Percentiles rank a stretch among this genome's conserved stretches.
Evolutionary conservation across 441 rosid genomes (phyloP).

Genomic region (Jatropha podagrica): DNA sequence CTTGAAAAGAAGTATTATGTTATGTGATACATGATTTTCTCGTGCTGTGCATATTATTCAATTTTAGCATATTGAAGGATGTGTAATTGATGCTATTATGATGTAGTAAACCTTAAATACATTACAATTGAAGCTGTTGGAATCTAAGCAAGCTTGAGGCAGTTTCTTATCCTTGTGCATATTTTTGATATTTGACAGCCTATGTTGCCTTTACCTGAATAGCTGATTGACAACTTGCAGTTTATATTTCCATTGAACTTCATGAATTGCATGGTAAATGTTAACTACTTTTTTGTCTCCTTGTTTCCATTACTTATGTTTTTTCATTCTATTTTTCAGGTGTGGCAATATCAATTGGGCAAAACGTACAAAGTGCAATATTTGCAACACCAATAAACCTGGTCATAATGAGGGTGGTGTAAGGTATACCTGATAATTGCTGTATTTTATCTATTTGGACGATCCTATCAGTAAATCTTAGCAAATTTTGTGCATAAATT

Average conservation of each 20-base stretch:
- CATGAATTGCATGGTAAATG: background rate
- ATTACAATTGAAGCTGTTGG: background rate
- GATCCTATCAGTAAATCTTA: background rate
- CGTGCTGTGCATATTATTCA: no score
- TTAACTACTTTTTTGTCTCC: background rate
- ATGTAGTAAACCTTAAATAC: background rate
- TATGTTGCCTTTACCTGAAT: background rate
- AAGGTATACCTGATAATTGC: constrained; percentile 44
- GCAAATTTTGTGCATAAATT: background rate
- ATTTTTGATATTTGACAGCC: no score
- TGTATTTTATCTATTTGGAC: background rate
- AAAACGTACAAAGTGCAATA: constrained; percentile 86
- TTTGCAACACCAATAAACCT: constrained; percentile 96
- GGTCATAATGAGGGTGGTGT: constrained; percentile 95
- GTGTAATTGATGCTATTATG: background rate
- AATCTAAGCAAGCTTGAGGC: background rate
- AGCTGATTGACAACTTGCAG: background rate
- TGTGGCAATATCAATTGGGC: constrained; percentile 99
- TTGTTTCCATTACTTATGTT: background rate
- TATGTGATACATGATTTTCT: no score
- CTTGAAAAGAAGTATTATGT: no score
- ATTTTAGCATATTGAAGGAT: background rate
- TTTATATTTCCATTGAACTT: background rate
- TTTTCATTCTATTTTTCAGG: constrained; percentile 39
- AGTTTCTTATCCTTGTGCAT: background rate